Base-by-base conservation (phyloP, 305 asterid genomes). In the Fraxinus nigra region DNA sequence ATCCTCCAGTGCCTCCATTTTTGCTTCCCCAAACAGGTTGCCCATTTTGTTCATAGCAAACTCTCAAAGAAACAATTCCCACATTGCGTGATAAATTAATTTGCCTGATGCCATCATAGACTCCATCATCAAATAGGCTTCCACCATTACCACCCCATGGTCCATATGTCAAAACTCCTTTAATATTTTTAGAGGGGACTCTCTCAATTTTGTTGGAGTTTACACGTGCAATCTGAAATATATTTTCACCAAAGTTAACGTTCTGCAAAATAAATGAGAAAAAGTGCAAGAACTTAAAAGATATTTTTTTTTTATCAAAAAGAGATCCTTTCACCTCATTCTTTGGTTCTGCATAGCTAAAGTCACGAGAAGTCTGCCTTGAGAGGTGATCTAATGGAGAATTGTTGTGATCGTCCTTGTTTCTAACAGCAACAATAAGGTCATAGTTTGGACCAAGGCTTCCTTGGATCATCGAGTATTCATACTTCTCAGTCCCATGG, bases 81-180 rank as follows among this genome's bases (percentile, higher is more conserved):
- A 93, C 89, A 54, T 88, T 93, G 6, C 98, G 93, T 1, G 91
- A 89, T 20, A 95, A 34, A 51, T 88, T 88, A 1, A 95, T 91
- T 76, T 91, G 93, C 77, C 88, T 85, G 69, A 92, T 84, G 24
- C 97, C 98, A 78, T 90, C 94, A 73, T 92, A 90, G 4, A 90
- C 83, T 83, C 98, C 98, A 73, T 95, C 97, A 32, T 92, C 95
- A 72, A 95, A 95, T 61, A 80, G 69, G 84, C 82, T 86, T 33
- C 98, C 98, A 1, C 97, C 98, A 56, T 7, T 78, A 33, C 97
- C 98, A 33, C 98, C 98, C 97, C 95, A 93, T 1, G 97, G 90
- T 59, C 97, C 95, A 65, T 84, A 92, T 10, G 90, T 88, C 74
- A 90, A 79, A 14, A 91, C 86, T 76, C 92, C 92, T 33, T 73